Evolutionary conservation across 2,329 filamentous ascomycete species (phyloP), one percentile per base, ranked within the genome.

Genomic region (Clonostachys byssicola): DNA sequence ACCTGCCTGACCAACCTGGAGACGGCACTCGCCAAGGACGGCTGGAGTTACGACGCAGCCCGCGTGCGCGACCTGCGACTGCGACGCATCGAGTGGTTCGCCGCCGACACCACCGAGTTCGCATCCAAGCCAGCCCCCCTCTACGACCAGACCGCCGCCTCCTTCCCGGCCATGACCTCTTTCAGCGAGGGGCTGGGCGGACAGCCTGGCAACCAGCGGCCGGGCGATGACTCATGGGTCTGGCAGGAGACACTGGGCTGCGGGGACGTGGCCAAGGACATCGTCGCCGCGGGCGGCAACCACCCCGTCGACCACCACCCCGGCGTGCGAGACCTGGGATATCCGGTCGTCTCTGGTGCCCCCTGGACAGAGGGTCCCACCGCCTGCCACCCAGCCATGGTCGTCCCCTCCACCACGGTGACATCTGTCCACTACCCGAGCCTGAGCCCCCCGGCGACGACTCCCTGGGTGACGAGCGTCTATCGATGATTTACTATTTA

Each of bases 1-100:
- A 60, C 60, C 5, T 61, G 60, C n/a, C 50, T 66, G n/a, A 58
- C 60, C 14, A 66, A 66, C 47, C 53, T 66, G 18, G 63, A 66
- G 45, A 57, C 49, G 10, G 55, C 60, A 5, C 49, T 63, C 17
- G 51, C 48, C 42, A 56, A 55, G 43, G 46, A 51, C 33, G 52
- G 58, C 45, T 51, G 52, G 44, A 49, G 40, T 13, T 56, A 50
- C 14, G 61, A 60, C 42, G 63, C 62, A 33, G 51, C 49, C 17
- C 55, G 53, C 12, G 51, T 64, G 30, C 53, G 56, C 9, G 49
- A 56, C 43, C 59, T 63, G 39, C 59, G 62, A 12, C 56, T 64
- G 40, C 44, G 51, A 18, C 59, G 59, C 14, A 46, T 65, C 33
- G 54, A 53, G 17, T 52, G 55, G 20, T 66, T 66, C 49, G 62